These are phyloP conservation scores for Funneliformis mosseae DNA, from an alignment of 192 early-diverging fungal species.

Conservation along the genomic window DNA sequence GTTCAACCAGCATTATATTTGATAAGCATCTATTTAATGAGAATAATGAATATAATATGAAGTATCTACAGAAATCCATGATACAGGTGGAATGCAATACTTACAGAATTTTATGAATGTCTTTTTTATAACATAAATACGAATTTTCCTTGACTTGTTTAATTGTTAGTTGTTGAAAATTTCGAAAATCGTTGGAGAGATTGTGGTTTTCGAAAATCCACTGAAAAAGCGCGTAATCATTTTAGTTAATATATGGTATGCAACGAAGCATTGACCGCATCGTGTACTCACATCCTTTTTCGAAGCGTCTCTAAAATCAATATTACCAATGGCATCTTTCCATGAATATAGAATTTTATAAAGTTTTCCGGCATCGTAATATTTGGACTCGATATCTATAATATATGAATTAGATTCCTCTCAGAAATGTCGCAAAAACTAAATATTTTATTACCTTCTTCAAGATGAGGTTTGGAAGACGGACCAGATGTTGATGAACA, in stretches of 20 bases:
- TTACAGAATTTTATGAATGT: conserved; percentile 23
- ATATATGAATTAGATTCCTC: too few relatives aligned
- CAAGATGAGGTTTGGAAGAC: too few relatives aligned
- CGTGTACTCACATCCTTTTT: background rate
- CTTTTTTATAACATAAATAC: conserved; percentile 16
- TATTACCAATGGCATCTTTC: background rate
- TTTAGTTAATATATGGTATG: background rate
- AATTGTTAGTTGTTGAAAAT: conserved; percentile 20
- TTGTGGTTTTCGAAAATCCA: conserved; percentile 26
- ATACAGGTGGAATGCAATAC: conserved; percentile 4
- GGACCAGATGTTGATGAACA: too few relatives aligned
- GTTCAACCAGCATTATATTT: conserved; percentile 29
- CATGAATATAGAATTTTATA: background rate
- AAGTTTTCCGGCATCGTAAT: too few relatives aligned
- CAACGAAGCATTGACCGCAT: background rate
- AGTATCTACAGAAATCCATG: background rate
- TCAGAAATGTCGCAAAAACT: too few relatives aligned
- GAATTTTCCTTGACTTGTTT: conserved; percentile 18
- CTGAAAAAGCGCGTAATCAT: conserved; percentile 10
- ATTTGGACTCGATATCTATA: too few relatives aligned
- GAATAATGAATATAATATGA: conserved; percentile 29
- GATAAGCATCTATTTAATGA: conserved; percentile 25
- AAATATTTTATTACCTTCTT: too few relatives aligned
- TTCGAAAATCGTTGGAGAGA: conserved; percentile 20
- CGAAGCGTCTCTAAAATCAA: background rate